Base-by-base conservation (phyloP, 2,329 filamentous ascomycete genomes). In the Scedosporium aurantiacum region DNA sequence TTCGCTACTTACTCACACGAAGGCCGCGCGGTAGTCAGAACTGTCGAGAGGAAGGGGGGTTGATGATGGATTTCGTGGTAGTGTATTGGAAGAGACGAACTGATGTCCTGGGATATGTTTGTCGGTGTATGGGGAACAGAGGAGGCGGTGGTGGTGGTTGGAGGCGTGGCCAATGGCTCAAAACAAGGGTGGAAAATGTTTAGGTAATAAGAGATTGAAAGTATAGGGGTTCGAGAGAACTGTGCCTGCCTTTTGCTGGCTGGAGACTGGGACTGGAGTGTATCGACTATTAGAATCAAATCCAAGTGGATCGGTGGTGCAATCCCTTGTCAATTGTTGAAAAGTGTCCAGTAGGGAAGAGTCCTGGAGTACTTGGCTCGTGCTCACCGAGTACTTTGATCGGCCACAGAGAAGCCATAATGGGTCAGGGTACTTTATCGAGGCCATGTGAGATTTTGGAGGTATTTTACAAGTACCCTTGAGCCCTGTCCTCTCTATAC, bases 31-130 rank as follows among this genome's bases (percentile, higher is more conserved):
- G 47, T 23, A 41, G 16, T 57, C 37, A 50, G 47, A 27, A 60
- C 47, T 57, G 40, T 59, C 57, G 43, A 60, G 57, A 58, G 25
- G 8, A 21, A 28, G 16, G 57, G 32, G 18, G 27, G 43, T 52
- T 60, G 57, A 40, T 60, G 58, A 50, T 60, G 58, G 58, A 32
- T 43, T 41, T 55, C n/a, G 43, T 41, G 43, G 58, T n/a, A 32
- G 43, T 18, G n/a, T 32, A 32, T 43, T 43, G 41, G 58, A 60
- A 52, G 27, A 32, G 58, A 16, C 55, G 23, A 8, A 50, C 25
- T 27, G 58, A 37, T 37, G 45, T 45, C 47, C 43, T 50, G 58
- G 58, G 58, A 60, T 60, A 60, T 60, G 41, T 60, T 60, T 60
- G 58, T 50, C 58, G 58, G 58, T 60, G 58, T 60, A 60, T 60